Conservation (phyloP, 768 basidiomycete genomes). For the Ramaria sp. region DNA sequence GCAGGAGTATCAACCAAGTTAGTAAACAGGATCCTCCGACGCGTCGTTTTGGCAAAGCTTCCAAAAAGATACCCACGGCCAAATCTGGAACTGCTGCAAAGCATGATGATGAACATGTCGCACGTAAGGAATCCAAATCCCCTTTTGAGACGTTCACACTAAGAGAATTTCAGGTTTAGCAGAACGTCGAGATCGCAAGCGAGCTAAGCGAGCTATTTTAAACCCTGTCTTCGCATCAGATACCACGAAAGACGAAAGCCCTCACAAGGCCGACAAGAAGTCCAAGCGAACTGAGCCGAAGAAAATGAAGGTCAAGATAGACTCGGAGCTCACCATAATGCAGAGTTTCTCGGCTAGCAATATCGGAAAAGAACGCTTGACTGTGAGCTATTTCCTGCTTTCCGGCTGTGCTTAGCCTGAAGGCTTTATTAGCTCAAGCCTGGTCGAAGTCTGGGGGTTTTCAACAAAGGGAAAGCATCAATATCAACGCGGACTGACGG, state of each 20-base stretch:
- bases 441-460: slow-evolving; percentile 39
- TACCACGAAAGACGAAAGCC: slow-evolving; percentile 1
- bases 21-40: background rate
- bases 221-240: slow-evolving; percentile 6
- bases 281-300: slow-evolving; percentile 4
- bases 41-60: no score
- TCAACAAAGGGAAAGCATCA: slow-evolving; percentile 57
- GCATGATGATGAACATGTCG: slow-evolving; percentile 24
- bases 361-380: slow-evolving; percentile 49
- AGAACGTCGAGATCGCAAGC: slow-evolving; percentile 56
- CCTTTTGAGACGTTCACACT: background rate
- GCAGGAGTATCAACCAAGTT: background rate
- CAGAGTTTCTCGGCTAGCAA: slow-evolving; percentile 56
- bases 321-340: slow-evolving; percentile 51
- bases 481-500: slow-evolving; percentile 22
- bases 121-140: slow-evolving; percentile 20
- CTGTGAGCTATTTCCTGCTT: slow-evolving; percentile 28
- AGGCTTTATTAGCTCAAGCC: slow-evolving; percentile 29
- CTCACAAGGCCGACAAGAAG: background rate
- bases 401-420: slow-evolving; percentile 2
- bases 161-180: slow-evolving; percentile 37
- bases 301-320: slow-evolving; percentile 22
- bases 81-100: background rate
- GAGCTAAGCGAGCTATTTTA: slow-evolving; percentile 40
- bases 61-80: background rate